Evolutionary conservation across 2,329 filamentous ascomycete species (phyloP), one percentile per base, ranked within the genome.

Genomic region (Sarocladiaceae sp.): DNA sequence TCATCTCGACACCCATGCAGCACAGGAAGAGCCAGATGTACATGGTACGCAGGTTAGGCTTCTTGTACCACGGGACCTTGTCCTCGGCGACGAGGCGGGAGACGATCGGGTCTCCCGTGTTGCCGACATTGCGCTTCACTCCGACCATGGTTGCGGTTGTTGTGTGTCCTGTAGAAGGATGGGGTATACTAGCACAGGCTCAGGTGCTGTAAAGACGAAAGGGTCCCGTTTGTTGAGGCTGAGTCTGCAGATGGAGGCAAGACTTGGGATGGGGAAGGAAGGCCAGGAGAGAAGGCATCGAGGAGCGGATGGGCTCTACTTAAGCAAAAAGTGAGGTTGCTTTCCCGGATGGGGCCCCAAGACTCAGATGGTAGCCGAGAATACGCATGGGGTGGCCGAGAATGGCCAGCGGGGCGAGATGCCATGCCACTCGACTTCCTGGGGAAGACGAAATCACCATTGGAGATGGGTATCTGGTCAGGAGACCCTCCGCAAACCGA

Each of bases 1-100:
- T 78, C 48, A 75, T 74, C 56, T 78, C 74, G 16, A 78, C 72
- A 43, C 74, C 73, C 58, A 78, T 70, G 53, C 70, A 76, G 37
- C 70, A 72, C 10, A 70, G 65, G 33, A 78, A 71, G 43, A 78
- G 62, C 44, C 69, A 56, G 3, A 77, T 52, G 52, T 78, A 79
- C 44, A 79, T 62, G 3, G 54, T 47, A 33, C 74, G 65, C 23
- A 78, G 61, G 48, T 78, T 77, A 0, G 64, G 70, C 53, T 78
- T 78, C 51, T 68, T 69, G 62, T 72, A 77, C 73, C 73, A 77
- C 50, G 62, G 62, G 16, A 51, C 50, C 50, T 57, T 58, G 44
- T 61, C 58, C 53, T 56, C 57, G 2, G 49, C 47, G 19, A 58
- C 58, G 40, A 61, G 55, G 47, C 57, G 59, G 11, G 60, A 61